These are phyloP conservation scores for Lathyrus tuberosus DNA, from an alignment of 306 rosid genomes.

Conservation along the genomic window DNA sequence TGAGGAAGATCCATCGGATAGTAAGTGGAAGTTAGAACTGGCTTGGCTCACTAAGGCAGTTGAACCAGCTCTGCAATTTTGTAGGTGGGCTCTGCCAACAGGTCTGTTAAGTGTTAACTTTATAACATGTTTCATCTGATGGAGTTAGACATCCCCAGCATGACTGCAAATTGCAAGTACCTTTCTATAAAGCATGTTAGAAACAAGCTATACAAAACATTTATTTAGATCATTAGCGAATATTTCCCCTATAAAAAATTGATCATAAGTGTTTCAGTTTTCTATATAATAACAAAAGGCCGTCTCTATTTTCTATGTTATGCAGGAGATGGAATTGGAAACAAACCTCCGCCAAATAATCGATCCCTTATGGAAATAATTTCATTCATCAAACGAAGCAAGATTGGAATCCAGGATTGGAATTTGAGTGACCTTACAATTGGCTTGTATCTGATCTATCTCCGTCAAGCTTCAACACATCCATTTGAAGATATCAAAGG, in stretches of 20 bases:
- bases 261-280: slow-evolving; percentile 11
- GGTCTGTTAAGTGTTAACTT: slow-evolving; percentile 67
- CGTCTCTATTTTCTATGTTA: slow-evolving; percentile 33
- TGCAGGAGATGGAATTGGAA: slow-evolving; percentile 62
- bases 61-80: slow-evolving; percentile 87
- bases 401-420: slow-evolving; percentile 90
- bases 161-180: slow-evolving; percentile 30
- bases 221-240: not conserved
- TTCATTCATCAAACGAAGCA: slow-evolving; percentile 74
- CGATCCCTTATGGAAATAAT: slow-evolving; percentile 80
- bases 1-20: slow-evolving; percentile 59
- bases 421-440: slow-evolving; percentile 92
- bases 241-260: slow-evolving; percentile 12
- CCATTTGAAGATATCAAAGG: slow-evolving; percentile 69
- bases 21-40: slow-evolving; percentile 71
- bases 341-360: slow-evolving; percentile 55
- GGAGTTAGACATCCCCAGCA: slow-evolving; percentile 16
- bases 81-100: slow-evolving; percentile 86
- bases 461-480: slow-evolving; percentile 80
- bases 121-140: slow-evolving; percentile 39
- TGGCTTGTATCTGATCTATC: slow-evolving; percentile 88
- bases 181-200: slow-evolving; percentile 26
- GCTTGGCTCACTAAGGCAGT: slow-evolving; percentile 90
- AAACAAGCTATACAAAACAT: not conserved
- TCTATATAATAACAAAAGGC: slow-evolving; percentile 31